Conservation (phyloP, 345 rosid species). For the Gossypium bickii region DNA sequence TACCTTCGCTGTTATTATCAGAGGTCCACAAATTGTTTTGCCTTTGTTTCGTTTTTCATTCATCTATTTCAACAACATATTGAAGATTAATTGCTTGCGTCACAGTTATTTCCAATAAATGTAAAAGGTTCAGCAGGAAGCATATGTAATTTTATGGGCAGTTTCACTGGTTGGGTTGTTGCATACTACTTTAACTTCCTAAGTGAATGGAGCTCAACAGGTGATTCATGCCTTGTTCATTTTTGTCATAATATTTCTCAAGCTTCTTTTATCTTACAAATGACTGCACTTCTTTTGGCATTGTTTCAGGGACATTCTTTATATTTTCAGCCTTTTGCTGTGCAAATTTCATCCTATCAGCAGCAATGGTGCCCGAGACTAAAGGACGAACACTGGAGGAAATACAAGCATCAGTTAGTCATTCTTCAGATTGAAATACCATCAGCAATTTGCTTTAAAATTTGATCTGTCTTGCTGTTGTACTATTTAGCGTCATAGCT, state of each 20-base stretch:
- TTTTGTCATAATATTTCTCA: background rate
- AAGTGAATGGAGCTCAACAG: constrained; percentile 12
- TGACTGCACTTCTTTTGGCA: background rate
- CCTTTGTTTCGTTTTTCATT: background rate
- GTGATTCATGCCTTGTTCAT: background rate
- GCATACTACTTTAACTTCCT: constrained; percentile 6
- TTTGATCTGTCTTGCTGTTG: too few species aligned
- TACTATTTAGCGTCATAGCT: too few species aligned
- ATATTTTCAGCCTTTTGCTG: constrained; percentile 23
- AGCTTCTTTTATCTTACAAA: background rate
- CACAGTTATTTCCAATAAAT: constrained; percentile 2
- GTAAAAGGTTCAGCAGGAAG: constrained; percentile 13
- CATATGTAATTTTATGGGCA: background rate
- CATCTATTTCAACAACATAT: background rate
- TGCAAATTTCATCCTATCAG: constrained; percentile 16
- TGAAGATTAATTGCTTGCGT: background rate
- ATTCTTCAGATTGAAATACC: background rate
- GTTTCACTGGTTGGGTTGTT: background rate
- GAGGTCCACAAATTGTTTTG: background rate
- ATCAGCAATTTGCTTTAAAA: too few species aligned
- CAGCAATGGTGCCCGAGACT: constrained; percentile 36
- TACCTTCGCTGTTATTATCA: background rate
- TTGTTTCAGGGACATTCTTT: constrained; percentile 25
- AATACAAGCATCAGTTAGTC: constrained; percentile 2
- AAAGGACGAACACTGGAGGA: constrained; percentile 28